phyloP scores from a whole-genome alignment of 2,329 filamentous ascomycete genomes.

The Pyricularia sp. region DNA sequence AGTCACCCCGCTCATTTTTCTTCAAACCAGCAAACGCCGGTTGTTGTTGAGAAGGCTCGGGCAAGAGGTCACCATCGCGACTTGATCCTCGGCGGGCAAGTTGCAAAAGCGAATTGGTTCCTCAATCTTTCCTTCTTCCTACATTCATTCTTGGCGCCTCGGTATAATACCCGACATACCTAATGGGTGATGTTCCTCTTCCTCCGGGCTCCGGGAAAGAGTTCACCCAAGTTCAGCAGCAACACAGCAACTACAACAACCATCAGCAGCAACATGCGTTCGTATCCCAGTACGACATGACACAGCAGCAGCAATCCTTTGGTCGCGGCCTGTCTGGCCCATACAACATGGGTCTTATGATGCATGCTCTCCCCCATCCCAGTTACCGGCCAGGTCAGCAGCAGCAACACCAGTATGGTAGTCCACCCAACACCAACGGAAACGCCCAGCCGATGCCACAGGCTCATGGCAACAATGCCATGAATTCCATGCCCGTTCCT shows the following conservation, averaged over 20 bases:
- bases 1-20: background rate
- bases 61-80: background rate
- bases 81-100: background rate
- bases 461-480: slow-evolving; percentile 11
- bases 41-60: background rate
- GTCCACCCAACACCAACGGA: slow-evolving; percentile 26
- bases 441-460: slow-evolving; percentile 22
- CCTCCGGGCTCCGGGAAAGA: background rate
- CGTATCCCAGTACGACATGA: slow-evolving; percentile 4
- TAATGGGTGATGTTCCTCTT: slow-evolving; percentile 1
- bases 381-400: slow-evolving; percentile 28
- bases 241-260: background rate
- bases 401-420: slow-evolving; percentile 21
- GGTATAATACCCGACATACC: background rate
- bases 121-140: slow-evolving; percentile 1
- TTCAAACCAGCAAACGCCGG: background rate
- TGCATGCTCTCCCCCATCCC: slow-evolving; percentile 30
- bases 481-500: slow-evolving; percentile 18
- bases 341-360: slow-evolving; percentile 39
- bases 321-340: background rate
- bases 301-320: background rate
- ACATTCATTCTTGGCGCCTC: background rate
- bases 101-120: background rate
- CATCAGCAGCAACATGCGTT: slow-evolving; percentile 4
- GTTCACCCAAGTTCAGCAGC: background rate